Evolutionary conservation across 2,329 filamentous ascomycete species (phyloP).

Genomic region (Lachnellula suecica): DNA sequence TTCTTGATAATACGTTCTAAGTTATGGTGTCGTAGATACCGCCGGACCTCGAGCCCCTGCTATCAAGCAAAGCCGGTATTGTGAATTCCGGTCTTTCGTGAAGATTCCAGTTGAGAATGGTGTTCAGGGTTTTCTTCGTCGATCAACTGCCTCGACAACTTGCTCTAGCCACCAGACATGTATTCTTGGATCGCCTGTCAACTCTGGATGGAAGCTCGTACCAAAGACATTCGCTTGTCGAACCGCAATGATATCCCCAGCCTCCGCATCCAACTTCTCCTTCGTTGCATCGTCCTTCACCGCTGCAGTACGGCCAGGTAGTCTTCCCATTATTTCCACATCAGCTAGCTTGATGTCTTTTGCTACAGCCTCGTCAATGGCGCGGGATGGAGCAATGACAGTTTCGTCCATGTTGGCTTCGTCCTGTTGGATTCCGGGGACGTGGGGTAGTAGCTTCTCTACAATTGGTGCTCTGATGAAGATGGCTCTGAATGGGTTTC

Average conservation of each 20-base stretch:
- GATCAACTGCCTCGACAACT: conserved; percentile 46
- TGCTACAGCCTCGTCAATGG: conserved; percentile 19
- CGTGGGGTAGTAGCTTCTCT: conserved; percentile 67
- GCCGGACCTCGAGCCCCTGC: no score
- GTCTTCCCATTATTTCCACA: conserved; percentile 52
- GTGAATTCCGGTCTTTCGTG: no score
- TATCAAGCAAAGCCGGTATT: no score
- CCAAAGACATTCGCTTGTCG: conserved; percentile 89
- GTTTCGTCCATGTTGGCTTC: conserved; percentile 43
- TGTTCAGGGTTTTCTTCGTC: conserved; percentile 10
- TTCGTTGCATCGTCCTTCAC: conserved; percentile 40
- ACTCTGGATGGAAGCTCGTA: conserved; percentile 92
- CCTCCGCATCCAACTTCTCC: conserved; percentile 37
- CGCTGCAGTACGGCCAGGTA: conserved; percentile 42
- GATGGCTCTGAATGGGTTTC: conserved; percentile 70
- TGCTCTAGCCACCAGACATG: conserved; percentile 91
- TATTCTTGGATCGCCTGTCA: conserved; percentile 84
- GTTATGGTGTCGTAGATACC: no score
- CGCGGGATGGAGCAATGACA: conserved; percentile 28
- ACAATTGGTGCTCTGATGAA: conserved; percentile 96
- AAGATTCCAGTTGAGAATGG: neutral
- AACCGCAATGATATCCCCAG: conserved; percentile 83
- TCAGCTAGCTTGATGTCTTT: conserved; percentile 21
- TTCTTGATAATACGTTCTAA: no score
- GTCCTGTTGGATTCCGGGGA: conserved; percentile 30